Base-by-base conservation (phyloP, 2,329 filamentous ascomycete genomes). In the Paecilomyces dactylethromorphus region DNA sequence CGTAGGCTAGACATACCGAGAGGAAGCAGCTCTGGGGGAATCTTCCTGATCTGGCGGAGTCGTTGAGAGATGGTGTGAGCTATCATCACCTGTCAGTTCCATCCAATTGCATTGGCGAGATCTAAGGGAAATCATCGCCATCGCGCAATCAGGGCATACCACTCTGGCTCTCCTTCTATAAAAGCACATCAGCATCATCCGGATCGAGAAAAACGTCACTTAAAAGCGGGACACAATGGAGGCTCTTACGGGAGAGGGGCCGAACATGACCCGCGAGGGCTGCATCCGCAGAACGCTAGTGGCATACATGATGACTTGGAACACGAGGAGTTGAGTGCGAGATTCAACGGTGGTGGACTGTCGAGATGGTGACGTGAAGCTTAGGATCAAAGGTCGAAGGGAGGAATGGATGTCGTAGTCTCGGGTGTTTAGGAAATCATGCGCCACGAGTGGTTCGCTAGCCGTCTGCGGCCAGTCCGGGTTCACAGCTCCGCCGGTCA, bases 41-140 rank as follows among this genome's bases (percentile, higher is more conserved):
- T 89, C 80, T 87, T 87, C 84, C 89, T 92, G 73, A 97, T 83
- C 75, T 87, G 88, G 76, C 92, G 90, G 71, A 99, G 83, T 76
- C 93, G 91, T 83, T 97, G 94, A 66, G 93, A 96, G 78, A 97
- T 87, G 71, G 93, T 97, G 82, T 97, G 94, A 75, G 91, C 94
- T 99, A 59, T 51, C 68, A 66, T 64, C 58, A 62, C 55, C 24
- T 54, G 63, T 73, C 62, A 70, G 66, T 65, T 62, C 59, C 63
- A 60, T 58, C n/a, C 39, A 52, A 58, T 53, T 53, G 32, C 58
- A 62, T 56, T 56, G n/a, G n/a, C 39, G 39, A 45, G 56, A n/a
- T 35, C 53, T 7, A 33, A 49, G 49, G 24, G 32, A 39, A 12
- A 18, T 45, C 35, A 18, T 45, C 13, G 15, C 35, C n/a, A 18